A percentile compares a stretch with the other conserved stretches of the same genome.
Evolutionary conservation across 768 basidiomycete species (phyloP).

Genomic region (Lentinula boryana): DNA sequence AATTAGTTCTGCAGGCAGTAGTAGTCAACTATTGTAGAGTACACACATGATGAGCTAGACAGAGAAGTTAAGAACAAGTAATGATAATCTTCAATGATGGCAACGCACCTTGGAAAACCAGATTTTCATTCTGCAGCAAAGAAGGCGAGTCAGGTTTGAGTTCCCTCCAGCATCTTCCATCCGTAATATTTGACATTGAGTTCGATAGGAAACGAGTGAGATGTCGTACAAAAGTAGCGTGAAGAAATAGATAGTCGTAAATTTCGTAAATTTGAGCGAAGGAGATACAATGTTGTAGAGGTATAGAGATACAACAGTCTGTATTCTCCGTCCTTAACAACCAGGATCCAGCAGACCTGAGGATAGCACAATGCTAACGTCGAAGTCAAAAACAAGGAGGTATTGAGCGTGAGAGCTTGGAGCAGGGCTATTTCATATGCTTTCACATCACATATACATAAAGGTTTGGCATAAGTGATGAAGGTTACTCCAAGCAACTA

Average conservation of each 20-base stretch:
- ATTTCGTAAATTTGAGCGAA: no score
- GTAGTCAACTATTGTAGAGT: not conserved
- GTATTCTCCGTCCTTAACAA: no score
- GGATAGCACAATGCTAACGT: no score
- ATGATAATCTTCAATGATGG: not conserved
- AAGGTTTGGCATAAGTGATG: no score
- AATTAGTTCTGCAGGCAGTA: slow-evolving; percentile 1
- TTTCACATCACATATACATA: no score
- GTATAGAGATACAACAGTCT: no score
- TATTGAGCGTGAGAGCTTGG: no score
- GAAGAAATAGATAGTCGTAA: not conserved
- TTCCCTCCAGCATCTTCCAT: slow-evolving; percentile 28
- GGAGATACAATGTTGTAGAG: no score
- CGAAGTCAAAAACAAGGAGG: no score
- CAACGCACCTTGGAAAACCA: slow-evolving; percentile 53
- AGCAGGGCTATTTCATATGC: no score
- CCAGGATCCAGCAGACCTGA: no score
- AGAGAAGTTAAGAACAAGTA: not conserved
- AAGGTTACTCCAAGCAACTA: no score
- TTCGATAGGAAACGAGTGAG: not conserved
- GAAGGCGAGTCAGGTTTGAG: slow-evolving; percentile 43
- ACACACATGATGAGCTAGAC: slow-evolving; percentile 51
- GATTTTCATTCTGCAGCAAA: slow-evolving; percentile 53
- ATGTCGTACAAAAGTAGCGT: not conserved
- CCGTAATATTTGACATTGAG: slow-evolving; percentile 1